Percentiles rank a stretch among this genome's conserved stretches.
phyloP scores from a whole-genome alignment of 345 rosid genomes.

The Hibiscus mutabilis region DNA sequence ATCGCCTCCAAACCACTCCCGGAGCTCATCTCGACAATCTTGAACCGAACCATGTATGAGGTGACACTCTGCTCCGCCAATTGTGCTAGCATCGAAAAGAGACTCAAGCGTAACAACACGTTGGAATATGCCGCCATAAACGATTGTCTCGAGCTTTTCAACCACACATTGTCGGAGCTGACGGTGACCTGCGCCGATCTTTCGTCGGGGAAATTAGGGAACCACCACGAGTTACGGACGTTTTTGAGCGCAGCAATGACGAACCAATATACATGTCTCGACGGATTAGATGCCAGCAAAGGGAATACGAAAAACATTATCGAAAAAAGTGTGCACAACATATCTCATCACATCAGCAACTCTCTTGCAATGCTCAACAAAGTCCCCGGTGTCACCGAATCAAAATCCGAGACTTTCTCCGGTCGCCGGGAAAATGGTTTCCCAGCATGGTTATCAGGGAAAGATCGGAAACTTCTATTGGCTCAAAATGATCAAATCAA shows the following conservation, averaged over 20 bases:
- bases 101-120: constrained; percentile 3
- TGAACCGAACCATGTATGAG: constrained; percentile 44
- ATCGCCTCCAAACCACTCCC: constrained; percentile 32
- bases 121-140: constrained; percentile 42
- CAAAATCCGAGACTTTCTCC: too few relatives aligned
- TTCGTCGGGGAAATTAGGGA: constrained; percentile 14
- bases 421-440: too few relatives aligned
- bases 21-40: constrained; percentile 37
- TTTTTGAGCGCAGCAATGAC: constrained; percentile 72
- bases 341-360: too few relatives aligned
- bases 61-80: constrained; percentile 31
- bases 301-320: too few relatives aligned
- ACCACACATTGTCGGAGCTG: constrained; percentile 41
- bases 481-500: too few relatives aligned
- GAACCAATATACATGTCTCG: constrained; percentile 70
- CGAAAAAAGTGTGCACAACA: too few relatives aligned
- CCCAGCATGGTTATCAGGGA: too few relatives aligned
- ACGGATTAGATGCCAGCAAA: constrained; percentile 35
- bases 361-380: too few relatives aligned
- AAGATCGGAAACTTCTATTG: too few relatives aligned
- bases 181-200: constrained; percentile 37
- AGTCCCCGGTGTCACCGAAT: too few relatives aligned
- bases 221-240: constrained; percentile 45
- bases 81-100: constrained; percentile 33
- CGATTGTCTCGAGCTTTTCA: constrained; percentile 63